Evolutionary conservation across 129 eudicot genomes (phyloP).

Genomic region (Gnaphalium uliginosum): DNA sequence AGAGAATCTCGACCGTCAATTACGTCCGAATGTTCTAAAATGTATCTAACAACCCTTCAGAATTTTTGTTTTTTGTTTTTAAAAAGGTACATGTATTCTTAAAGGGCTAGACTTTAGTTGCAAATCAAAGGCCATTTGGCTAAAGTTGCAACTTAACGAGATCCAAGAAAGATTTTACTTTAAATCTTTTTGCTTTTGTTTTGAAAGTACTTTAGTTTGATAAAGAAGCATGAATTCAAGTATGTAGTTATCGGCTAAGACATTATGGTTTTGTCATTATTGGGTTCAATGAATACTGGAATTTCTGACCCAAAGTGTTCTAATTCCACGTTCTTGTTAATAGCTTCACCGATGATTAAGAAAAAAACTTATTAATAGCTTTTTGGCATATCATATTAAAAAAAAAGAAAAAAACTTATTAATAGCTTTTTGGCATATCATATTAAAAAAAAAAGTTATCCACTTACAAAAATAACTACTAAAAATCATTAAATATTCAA

Average conservation of each 20-base stretch:
- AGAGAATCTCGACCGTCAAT: no score
- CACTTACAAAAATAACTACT: no score
- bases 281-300: neutral
- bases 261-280: neutral
- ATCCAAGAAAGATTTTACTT: conserved; percentile 1
- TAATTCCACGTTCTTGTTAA: neutral
- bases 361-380: no score
- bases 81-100: neutral
- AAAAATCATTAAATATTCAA: no score
- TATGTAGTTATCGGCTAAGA: neutral
- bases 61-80: no score
- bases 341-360: no score
- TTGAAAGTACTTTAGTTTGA: neutral
- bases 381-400: no score
- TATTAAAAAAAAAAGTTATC: no score
- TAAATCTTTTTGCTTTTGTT: neutral
- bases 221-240: neutral
- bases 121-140: neutral
- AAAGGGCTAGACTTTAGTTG: neutral
- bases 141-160: conserved; percentile 3
- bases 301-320: neutral
- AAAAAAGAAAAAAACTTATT: no score
- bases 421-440: no score
- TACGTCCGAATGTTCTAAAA: no score
- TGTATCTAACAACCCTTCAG: no score